phyloP scores from a whole-genome alignment of 1,284 basidiomycete species.

The Xerocomus minutiporus region DNA sequence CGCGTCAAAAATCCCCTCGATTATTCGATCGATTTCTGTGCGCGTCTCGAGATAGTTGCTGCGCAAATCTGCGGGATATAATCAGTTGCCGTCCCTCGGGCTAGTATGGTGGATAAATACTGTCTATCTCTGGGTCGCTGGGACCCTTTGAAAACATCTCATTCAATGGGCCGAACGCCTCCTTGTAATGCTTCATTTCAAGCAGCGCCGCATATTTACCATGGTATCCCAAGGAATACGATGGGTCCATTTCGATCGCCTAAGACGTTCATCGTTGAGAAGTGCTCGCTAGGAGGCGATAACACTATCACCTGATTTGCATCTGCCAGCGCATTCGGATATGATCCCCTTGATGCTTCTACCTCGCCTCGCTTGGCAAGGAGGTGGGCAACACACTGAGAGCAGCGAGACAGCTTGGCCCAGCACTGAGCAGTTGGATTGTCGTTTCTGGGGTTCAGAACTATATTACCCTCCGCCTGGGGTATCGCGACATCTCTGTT shows the following conservation, averaged over 20 bases:
- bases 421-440: background rate
- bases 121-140: background rate
- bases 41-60: background rate
- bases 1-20: background rate
- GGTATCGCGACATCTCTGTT: background rate
- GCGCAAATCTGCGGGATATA: background rate
- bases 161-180: background rate
- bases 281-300: background rate
- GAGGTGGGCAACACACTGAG: slow-evolving; percentile 1
- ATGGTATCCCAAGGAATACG: slow-evolving; percentile 6
- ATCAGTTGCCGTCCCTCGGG: background rate
- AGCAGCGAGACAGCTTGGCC: background rate
- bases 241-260: slow-evolving; percentile 7
- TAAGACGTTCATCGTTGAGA: background rate
- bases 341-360: background rate
- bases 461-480: background rate
- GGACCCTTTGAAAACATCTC: background rate
- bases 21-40: background rate
- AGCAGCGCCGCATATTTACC: slow-evolving; percentile 5
- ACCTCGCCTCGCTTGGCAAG: slow-evolving; percentile 8
- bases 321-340: background rate
- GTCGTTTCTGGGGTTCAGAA: background rate
- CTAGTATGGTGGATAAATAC: background rate
- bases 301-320: slow-evolving; percentile 4
- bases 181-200: background rate